phyloP scores from a whole-genome alignment of 306 rosid species.

The Cyclanthera cordifolia region DNA sequence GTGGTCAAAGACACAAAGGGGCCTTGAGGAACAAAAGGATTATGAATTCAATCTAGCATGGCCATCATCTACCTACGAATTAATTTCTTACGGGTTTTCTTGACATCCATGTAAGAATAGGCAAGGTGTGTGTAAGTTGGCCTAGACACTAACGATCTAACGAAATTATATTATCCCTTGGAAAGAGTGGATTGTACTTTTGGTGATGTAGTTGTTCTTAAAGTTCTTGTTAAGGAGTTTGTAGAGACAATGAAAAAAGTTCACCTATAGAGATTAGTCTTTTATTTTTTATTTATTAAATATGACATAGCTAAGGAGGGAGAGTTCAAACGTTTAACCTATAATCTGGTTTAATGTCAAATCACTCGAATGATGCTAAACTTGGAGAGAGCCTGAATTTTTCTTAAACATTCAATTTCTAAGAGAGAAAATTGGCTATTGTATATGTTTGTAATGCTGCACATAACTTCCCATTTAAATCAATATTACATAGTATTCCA shows the following conservation, averaged over 20 bases:
- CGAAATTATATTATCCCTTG: neutral
- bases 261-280: neutral
- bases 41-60: too few relatives aligned
- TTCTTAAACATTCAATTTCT: neutral
- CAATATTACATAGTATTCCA: too few relatives aligned
- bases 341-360: neutral
- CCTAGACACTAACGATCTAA: too few relatives aligned
- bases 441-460: neutral
- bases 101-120: too few relatives aligned
- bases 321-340: neutral
- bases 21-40: too few relatives aligned
- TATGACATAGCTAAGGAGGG: neutral
- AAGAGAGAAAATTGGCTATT: neutral
- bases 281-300: neutral
- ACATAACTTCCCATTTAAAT: neutral
- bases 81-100: too few relatives aligned
- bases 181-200: neutral
- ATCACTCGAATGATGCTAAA: neutral
- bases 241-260: neutral
- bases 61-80: too few relatives aligned
- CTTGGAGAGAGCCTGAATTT: neutral
- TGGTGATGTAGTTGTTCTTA: neutral
- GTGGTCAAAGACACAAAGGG: too few relatives aligned
- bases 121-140: too few relatives aligned
- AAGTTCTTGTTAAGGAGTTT: neutral